Conservation (phyloP, 2,329 filamentous ascomycete genomes). For the Botrytis medusae region DNA sequence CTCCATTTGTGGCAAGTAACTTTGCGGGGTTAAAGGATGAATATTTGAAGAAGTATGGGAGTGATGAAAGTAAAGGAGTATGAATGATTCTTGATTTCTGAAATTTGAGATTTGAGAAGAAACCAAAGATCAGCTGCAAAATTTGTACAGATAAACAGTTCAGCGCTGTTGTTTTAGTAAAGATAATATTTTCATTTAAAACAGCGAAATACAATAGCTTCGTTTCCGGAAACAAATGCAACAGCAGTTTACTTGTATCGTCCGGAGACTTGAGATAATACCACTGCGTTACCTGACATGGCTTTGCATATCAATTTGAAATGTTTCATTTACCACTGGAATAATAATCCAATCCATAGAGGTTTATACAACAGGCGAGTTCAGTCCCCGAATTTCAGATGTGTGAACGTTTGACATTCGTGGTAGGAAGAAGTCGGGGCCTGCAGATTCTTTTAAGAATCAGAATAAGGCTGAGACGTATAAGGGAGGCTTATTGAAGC, state of each 20-base stretch:
- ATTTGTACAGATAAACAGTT: background rate
- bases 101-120: background rate
- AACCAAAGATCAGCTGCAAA: background rate
- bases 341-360: background rate
- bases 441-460: too few relatives aligned
- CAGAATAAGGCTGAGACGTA: background rate
- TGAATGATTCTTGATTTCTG: rapidly evolving
- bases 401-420: background rate
- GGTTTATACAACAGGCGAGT: background rate
- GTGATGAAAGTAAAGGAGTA: background rate
- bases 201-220: background rate
- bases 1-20: background rate
- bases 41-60: background rate
- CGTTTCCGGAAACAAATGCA: background rate
- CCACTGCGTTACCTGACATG: background rate
- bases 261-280: background rate
- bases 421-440: background rate
- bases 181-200: background rate
- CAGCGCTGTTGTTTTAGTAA: background rate
- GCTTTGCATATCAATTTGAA: rapidly evolving
- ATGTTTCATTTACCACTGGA: rapidly evolving
- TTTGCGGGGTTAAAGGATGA: background rate
- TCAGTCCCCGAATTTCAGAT: background rate
- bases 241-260: background rate
- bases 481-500: background rate